Percentiles rank a stretch among this genome's conserved stretches.
Evolutionary conservation across 257 asterid species (phyloP).

Genomic region (Nicotiana otophora): DNA sequence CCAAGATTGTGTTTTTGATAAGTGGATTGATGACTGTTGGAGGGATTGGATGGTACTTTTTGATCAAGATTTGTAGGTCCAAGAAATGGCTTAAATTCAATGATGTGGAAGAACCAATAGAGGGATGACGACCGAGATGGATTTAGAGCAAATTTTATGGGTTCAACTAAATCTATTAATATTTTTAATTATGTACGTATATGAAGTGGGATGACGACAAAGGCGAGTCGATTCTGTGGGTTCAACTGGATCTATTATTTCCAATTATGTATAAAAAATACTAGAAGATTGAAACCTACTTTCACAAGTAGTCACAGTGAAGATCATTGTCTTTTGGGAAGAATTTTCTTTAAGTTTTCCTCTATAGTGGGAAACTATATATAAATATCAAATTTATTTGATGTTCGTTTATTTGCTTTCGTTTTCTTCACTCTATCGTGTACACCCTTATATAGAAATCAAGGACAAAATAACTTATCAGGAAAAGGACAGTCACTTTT

Average conservation of each 20-base stretch:
- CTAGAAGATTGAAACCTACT: too few relatives aligned
- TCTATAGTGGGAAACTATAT: background rate
- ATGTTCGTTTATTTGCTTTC: background rate
- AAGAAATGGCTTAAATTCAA: slow-evolving; percentile 44
- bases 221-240: too few relatives aligned
- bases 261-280: too few relatives aligned
- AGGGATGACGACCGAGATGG: background rate
- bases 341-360: background rate
- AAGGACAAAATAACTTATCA: background rate
- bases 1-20: slow-evolving; percentile 40
- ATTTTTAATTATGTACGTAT: background rate
- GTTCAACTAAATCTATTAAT: background rate
- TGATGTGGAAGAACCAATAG: slow-evolving; percentile 16
- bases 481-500: too few relatives aligned
- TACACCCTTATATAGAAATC: background rate
- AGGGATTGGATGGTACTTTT: slow-evolving; percentile 50
- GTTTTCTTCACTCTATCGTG: background rate
- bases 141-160: background rate
- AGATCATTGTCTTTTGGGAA: background rate
- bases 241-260: too few relatives aligned
- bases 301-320: background rate
- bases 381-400: background rate
- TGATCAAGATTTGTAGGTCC: slow-evolving; percentile 52
- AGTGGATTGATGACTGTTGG: slow-evolving; percentile 44
- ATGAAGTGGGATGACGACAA: too few relatives aligned